Conservation (phyloP, 768 basidiomycete genomes). For the Imleria badia region DNA sequence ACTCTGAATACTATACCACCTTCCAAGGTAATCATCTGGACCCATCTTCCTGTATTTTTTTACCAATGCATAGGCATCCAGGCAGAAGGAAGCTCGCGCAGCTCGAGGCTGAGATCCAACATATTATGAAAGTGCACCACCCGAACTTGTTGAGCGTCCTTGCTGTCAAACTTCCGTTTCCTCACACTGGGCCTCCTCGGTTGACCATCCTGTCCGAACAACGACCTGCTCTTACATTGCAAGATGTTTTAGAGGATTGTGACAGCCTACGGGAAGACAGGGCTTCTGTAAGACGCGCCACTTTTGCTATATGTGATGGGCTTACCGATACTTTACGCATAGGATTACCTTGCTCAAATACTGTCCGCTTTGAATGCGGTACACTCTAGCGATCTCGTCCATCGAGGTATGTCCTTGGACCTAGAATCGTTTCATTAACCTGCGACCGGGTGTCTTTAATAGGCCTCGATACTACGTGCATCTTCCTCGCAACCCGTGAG, state of each 20-base stretch:
- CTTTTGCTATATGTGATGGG: background rate
- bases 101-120: constrained; percentile 64
- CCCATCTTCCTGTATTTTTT: background rate
- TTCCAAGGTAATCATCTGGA: constrained; percentile 47
- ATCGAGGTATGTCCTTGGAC: constrained; percentile 51
- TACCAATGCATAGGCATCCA: constrained; percentile 14
- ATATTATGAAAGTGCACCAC: constrained; percentile 58
- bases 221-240: constrained; percentile 60
- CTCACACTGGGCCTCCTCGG: constrained; percentile 50
- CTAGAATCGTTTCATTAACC: background rate
- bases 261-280: constrained; percentile 72
- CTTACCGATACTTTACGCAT: constrained; percentile 1
- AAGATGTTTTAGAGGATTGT: constrained; percentile 75
- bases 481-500: constrained; percentile 58
- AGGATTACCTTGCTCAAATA: constrained; percentile 79
- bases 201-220: constrained; percentile 73
- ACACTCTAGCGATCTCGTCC: constrained; percentile 64
- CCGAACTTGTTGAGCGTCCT: constrained; percentile 65
- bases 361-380: constrained; percentile 66
- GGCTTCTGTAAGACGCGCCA: constrained; percentile 49
- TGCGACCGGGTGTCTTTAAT: background rate
- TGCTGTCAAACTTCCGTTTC: constrained; percentile 61
- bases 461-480: constrained; percentile 60
- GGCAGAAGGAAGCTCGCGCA: constrained; percentile 69
- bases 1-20: constrained; percentile 65